Base-by-base conservation (phyloP, 768 basidiomycete species). In the Guyanaporus albipodus region DNA sequence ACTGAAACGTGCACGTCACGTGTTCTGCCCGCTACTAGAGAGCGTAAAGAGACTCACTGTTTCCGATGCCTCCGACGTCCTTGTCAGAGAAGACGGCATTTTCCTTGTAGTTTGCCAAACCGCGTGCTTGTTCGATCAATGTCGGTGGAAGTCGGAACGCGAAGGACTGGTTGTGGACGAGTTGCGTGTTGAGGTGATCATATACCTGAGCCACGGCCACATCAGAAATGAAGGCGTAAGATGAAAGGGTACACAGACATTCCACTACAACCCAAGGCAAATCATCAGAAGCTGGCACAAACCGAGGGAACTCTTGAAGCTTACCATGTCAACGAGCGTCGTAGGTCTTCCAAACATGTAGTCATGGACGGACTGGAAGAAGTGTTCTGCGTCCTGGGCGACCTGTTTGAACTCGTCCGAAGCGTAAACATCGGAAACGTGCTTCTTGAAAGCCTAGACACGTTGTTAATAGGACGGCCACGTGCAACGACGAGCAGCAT, bases 141-240 rank as follows among this genome's bases (percentile, higher is more conserved):
- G 78, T 81, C 9, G 85, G 85, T 15, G 87, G 85, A 22, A 91
- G 80, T 52, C 83, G 80, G 67, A 79, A 77, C 2, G 84, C 83
- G 53, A 85, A 93, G 17, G 85, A 84, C 69, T 78, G 80, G 74
- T 93, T 91, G 75, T 92, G 84, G 44, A 72, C 74, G 50, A 87
- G 75, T 62, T 90, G 73, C n/a, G 85, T 76, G 71, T 82, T 81
- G 61, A 91, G 76, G 66, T 76, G 90, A 67, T 91, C 87, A 63
- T 77, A 87, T 49, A 90, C 71, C 85, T 87, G 53, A 34, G 28
- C 24, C 40, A 41, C 38, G 31, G n/a, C 14, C 23, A 40, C 34
- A 46, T 61, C 40, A 55, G 50, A 57, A 29, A 29, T 28, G 49
- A 51, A 47, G 26, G 18, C 2, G 28, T 4, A 15, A 11, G 21